Evolutionary conservation across 768 basidiomycete genomes (phyloP).

Genomic region (Lyophyllum atratum): DNA sequence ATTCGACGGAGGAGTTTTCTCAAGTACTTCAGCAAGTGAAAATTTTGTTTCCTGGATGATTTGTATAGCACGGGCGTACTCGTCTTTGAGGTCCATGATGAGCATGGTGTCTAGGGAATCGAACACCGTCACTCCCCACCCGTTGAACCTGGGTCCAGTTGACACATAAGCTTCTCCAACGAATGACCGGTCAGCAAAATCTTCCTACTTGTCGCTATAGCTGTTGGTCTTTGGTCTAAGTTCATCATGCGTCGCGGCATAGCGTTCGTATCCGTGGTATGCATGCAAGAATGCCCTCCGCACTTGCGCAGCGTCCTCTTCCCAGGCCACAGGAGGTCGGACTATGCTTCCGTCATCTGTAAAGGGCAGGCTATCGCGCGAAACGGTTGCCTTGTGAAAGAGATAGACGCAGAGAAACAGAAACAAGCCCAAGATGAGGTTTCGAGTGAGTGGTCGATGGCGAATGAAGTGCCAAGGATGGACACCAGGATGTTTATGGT

Average conservation of each 20-base stretch:
- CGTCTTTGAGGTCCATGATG: conserved; percentile 73
- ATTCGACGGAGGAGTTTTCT: neutral
- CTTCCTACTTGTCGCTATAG: conserved; percentile 51
- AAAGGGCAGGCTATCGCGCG: conserved; percentile 9
- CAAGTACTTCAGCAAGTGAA: conserved; percentile 41
- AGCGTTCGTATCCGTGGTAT: conserved; percentile 62
- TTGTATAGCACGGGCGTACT: conserved; percentile 66
- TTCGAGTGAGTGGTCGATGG: conserved; percentile 29
- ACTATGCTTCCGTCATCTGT: conserved; percentile 4
- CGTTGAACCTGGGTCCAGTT: conserved; percentile 59
- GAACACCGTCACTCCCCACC: conserved; percentile 76
- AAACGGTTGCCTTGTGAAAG: conserved; percentile 21
- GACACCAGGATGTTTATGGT: conserved; percentile 4
- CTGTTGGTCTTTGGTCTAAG: conserved; percentile 52
- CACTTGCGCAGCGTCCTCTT: conserved; percentile 53
- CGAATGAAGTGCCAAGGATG: conserved; percentile 14
- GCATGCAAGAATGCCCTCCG: conserved; percentile 67
- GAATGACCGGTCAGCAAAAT: neutral
- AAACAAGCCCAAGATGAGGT: conserved; percentile 29
- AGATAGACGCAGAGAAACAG: conserved; percentile 28
- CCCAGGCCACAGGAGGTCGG: conserved; percentile 44
- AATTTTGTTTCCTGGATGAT: conserved; percentile 55
- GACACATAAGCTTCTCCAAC: neutral
- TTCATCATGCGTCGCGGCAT: conserved; percentile 68
- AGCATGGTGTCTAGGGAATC: conserved; percentile 89